phyloP scores from a whole-genome alignment of 805 yeast genomes.

The Pichia ethanolica region DNA sequence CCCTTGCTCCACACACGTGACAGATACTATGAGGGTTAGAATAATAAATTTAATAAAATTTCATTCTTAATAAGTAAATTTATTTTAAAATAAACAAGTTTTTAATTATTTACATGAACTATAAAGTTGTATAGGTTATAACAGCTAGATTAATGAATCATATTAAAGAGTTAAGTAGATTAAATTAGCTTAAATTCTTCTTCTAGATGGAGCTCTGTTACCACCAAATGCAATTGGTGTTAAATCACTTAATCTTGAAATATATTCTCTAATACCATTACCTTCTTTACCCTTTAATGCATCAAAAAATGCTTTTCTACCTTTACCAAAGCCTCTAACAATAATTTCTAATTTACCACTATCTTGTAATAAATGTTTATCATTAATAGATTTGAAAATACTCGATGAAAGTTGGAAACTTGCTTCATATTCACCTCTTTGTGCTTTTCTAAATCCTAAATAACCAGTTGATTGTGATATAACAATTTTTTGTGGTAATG shows the following conservation, averaged over 20 bases:
- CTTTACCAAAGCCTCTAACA: conserved; percentile 78
- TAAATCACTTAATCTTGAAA: conserved; percentile 66
- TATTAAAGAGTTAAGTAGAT: not conserved
- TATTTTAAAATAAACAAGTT: too few relatives aligned
- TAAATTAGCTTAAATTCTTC: conserved; percentile 42
- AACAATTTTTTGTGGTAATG: conserved; percentile 70
- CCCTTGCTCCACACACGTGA: conserved; percentile 12
- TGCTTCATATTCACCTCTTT: conserved; percentile 90
- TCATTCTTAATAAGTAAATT: too few relatives aligned
- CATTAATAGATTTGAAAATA: conserved; percentile 61
- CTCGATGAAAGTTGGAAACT: conserved; percentile 75
- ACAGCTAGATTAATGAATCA: too few relatives aligned
- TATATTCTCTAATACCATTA: conserved; percentile 49
- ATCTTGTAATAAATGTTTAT: conserved; percentile 34
- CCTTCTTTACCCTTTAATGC: conserved; percentile 92
- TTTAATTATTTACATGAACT: too few relatives aligned
- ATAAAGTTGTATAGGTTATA: too few relatives aligned
- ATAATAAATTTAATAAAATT: too few relatives aligned
- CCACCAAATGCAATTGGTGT: conserved; percentile 92
- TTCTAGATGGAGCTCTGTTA: conserved; percentile 70
- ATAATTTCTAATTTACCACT: conserved; percentile 63
- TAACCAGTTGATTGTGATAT: conserved; percentile 72
- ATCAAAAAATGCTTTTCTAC: conserved; percentile 76
- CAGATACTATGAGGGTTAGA: not conserved
- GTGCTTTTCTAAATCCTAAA: conserved; percentile 82